A percentile compares a stretch with the other conserved stretches of the same genome.
These are phyloP conservation scores for Hyphopichia wangnamkhiaoensis DNA, from an alignment of 1,139 yeast genomes.

Conservation along the genomic window DNA sequence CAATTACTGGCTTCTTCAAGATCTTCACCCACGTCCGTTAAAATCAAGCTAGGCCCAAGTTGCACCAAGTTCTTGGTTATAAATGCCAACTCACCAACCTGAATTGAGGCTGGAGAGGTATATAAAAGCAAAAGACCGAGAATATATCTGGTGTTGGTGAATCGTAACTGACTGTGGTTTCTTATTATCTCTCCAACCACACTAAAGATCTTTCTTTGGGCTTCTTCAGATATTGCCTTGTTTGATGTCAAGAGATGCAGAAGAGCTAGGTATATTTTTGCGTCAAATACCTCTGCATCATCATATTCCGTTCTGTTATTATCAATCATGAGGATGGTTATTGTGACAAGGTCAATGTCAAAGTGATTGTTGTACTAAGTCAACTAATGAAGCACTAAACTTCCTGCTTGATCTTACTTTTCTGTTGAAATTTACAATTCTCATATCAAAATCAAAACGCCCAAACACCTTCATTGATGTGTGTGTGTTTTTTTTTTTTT, in stretches of 20 bases:
- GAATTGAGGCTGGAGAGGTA: conserved; percentile 14
- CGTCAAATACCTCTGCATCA: conserved; percentile 5
- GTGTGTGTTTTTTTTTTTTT: too few relatives aligned
- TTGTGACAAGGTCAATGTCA: too few relatives aligned
- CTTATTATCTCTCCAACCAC: conserved; percentile 1
- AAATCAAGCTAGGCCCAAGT: neutral
- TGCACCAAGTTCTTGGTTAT: neutral
- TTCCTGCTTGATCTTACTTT: too few relatives aligned
- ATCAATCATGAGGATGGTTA: too few relatives aligned
- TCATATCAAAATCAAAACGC: too few relatives aligned
- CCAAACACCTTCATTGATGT: too few relatives aligned
- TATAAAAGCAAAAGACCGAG: conserved; percentile 15
- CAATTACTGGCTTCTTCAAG: conserved; percentile 21
- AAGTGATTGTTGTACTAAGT: too few relatives aligned
- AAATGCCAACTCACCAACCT: conserved; percentile 5
- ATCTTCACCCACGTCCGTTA: conserved; percentile 13
- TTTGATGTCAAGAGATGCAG: conserved; percentile 8
- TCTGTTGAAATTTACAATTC: too few relatives aligned
- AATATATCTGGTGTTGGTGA: conserved; percentile 11
- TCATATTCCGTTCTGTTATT: neutral
- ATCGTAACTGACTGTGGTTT: neutral
- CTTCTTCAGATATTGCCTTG: neutral
- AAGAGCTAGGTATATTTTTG: conserved; percentile 11
- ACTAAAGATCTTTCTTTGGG: conserved; percentile 5
- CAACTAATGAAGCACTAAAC: too few relatives aligned